Evolutionary conservation across 2,329 filamentous ascomycete species (phyloP).

Genomic region (Monilinia polystroma): DNA sequence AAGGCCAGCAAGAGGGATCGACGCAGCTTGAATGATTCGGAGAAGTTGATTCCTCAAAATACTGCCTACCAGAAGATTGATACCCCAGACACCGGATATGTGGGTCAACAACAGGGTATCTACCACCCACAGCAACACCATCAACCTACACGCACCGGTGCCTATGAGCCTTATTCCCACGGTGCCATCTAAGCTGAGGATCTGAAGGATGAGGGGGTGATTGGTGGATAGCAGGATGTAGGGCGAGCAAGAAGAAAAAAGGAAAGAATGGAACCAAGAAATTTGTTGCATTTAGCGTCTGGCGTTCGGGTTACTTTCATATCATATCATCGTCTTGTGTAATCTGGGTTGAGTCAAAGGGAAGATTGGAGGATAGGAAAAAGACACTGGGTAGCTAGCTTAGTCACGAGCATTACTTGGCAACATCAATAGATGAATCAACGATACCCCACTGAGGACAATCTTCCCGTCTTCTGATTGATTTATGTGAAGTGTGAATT

Average conservation of each 20-base stretch:
- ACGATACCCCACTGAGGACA: constrained; percentile 5
- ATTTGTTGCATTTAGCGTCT: constrained; percentile 24
- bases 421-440: constrained; percentile 6
- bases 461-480: neutral
- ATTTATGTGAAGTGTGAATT: too few relatives aligned
- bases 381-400: neutral
- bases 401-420: neutral
- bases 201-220: neutral
- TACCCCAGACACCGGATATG: constrained; percentile 40
- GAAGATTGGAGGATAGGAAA: neutral
- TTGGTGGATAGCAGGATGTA: neutral
- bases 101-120: constrained; percentile 42
- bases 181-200: constrained; percentile 45
- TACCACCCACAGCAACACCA: constrained; percentile 43
- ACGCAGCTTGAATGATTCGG: constrained; percentile 30
- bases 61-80: constrained; percentile 48
- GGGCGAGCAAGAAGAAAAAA: neutral
- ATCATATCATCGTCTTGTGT: constrained; percentile 1
- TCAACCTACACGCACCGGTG: constrained; percentile 45
- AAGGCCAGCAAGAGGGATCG: constrained; percentile 27
- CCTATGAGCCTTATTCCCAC: constrained; percentile 65
- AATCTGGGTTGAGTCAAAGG: constrained; percentile 4
- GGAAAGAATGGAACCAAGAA: neutral
- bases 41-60: constrained; percentile 36
- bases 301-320: constrained; percentile 19